These are phyloP conservation scores for Penicillium digitatum DNA, from an alignment of 2,329 filamentous ascomycete genomes.

Conservation along the genomic window DNA sequence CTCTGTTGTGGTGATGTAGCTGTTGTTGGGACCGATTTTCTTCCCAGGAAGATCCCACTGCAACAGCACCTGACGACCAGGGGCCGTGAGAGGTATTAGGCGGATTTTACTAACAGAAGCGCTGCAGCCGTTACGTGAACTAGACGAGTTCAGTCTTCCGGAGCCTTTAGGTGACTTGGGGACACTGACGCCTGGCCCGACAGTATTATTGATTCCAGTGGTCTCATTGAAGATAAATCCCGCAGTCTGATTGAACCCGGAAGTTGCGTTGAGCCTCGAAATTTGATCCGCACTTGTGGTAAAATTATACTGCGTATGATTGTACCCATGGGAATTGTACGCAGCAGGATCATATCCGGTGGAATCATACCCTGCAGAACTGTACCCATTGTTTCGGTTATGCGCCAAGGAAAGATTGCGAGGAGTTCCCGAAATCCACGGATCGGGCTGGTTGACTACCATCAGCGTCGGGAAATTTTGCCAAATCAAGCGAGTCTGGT, in stretches of 20 bases:
- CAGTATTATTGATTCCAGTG: slow-evolving; percentile 60
- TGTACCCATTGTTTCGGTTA: slow-evolving; percentile 42
- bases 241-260: slow-evolving; percentile 28
- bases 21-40: slow-evolving; percentile 73
- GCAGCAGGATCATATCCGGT: neutral
- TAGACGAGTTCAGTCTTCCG: neutral
- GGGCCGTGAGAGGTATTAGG: slow-evolving; percentile 72
- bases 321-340: neutral
- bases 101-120: slow-evolving; percentile 53
- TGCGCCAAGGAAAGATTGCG: slow-evolving; percentile 38
- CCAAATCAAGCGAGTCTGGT: slow-evolving; percentile 73
- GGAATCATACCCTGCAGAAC: neutral
- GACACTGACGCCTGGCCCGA: slow-evolving; percentile 34
- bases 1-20: slow-evolving; percentile 63
- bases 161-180: slow-evolving; percentile 52
- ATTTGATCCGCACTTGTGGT: neutral
- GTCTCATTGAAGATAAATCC: slow-evolving; percentile 33
- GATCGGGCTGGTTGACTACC: slow-evolving; percentile 73
- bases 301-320: neutral
- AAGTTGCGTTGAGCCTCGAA: slow-evolving; percentile 23
- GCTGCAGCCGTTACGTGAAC: slow-evolving; percentile 51
- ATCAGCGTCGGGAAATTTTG: slow-evolving; percentile 74
- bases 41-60: slow-evolving; percentile 68
- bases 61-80: slow-evolving; percentile 67
- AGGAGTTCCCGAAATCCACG: slow-evolving; percentile 26